These are phyloP conservation scores for Leptomonas seymouri DNA, from an alignment of 208 protist genomes.

Conservation along the genomic window DNA sequence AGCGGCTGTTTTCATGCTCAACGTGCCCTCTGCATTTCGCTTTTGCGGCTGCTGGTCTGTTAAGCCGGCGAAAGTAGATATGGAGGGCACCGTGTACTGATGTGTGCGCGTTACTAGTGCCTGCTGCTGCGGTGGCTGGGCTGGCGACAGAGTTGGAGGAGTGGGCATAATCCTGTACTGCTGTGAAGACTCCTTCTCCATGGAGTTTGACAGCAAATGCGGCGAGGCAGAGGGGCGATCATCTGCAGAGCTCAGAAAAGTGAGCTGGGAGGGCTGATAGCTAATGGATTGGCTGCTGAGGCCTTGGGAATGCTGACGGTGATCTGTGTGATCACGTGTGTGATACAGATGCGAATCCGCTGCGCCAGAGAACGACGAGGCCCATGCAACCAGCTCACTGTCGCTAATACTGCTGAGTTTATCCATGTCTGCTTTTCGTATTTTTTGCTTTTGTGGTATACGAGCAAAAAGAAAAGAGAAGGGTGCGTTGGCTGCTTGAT, in stretches of 20 bases:
- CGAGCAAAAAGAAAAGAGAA: slow-evolving; percentile 4
- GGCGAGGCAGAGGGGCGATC: neutral
- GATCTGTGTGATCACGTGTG: neutral
- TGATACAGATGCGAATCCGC: neutral
- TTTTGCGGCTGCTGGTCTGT: neutral
- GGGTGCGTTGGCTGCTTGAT: neutral
- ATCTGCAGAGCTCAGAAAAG: neutral
- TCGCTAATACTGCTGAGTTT: slow-evolving; percentile 7
- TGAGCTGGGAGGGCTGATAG: slow-evolving; percentile 9
- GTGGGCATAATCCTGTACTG: neutral
- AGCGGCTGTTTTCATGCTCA: neutral
- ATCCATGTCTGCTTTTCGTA: slow-evolving; percentile 5
- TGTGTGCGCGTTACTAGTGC: neutral
- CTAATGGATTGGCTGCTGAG: slow-evolving; percentile 10
- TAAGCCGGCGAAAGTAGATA: neutral
- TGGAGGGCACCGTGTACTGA: slow-evolving; percentile 2
- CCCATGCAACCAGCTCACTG: slow-evolving; percentile 2
- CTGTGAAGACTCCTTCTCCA: neutral
- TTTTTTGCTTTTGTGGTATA: neutral
- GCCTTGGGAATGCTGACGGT: slow-evolving; percentile 9
- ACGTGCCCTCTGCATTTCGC: neutral
- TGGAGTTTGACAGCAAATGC: neutral
- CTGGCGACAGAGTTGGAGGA: neutral
- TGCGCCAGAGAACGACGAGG: slow-evolving; percentile 2
- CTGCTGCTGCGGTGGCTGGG: neutral